Evolutionary conservation across 1,284 basidiomycete species (phyloP).

Genomic region (Prillingera fragicola): DNA sequence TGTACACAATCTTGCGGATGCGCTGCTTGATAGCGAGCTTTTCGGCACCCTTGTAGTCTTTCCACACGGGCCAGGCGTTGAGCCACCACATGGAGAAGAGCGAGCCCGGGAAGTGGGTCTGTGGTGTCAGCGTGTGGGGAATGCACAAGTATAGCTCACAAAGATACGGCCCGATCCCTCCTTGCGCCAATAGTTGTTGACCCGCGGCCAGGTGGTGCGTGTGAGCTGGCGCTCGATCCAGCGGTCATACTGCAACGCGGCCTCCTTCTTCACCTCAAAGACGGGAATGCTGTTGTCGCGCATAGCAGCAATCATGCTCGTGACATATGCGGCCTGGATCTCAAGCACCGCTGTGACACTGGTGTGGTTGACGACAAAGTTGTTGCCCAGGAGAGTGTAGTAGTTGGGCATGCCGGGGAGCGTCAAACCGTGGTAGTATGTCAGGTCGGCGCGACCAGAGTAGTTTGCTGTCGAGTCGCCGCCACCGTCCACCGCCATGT

Average conservation of each 20-base stretch:
- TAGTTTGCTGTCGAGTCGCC: slow-evolving; percentile 16
- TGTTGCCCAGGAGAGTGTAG: slow-evolving; percentile 29
- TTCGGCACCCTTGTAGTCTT: slow-evolving; percentile 17
- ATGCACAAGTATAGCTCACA: background rate
- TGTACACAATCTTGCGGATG: slow-evolving; percentile 1
- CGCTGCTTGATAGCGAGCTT: slow-evolving; percentile 11
- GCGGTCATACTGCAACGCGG: slow-evolving; percentile 13
- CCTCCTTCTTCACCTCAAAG: slow-evolving; percentile 15
- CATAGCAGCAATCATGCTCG: slow-evolving; percentile 12
- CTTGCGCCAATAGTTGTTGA: slow-evolving; percentile 20
- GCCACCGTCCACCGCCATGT: slow-evolving; percentile 13
- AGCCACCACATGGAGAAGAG: slow-evolving; percentile 14
- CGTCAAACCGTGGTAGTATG: slow-evolving; percentile 13
- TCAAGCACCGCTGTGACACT: slow-evolving; percentile 14
- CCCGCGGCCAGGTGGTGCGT: slow-evolving; percentile 13
- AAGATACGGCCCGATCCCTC: slow-evolving; percentile 17
- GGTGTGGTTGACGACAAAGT: slow-evolving; percentile 23
- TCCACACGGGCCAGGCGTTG: slow-evolving; percentile 11
- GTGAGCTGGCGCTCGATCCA: slow-evolving; percentile 11
- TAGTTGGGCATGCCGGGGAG: slow-evolving; percentile 26
- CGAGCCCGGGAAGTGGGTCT: slow-evolving; percentile 18
- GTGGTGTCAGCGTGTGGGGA: background rate
- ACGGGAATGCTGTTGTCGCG: slow-evolving; percentile 13
- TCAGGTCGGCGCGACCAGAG: slow-evolving; percentile 4
- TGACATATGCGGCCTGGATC: slow-evolving; percentile 17